Evolutionary conservation across 1,139 yeast genomes (phyloP), one percentile per base, ranked within the genome.

Genomic region (Nematodospora anomalae): DNA sequence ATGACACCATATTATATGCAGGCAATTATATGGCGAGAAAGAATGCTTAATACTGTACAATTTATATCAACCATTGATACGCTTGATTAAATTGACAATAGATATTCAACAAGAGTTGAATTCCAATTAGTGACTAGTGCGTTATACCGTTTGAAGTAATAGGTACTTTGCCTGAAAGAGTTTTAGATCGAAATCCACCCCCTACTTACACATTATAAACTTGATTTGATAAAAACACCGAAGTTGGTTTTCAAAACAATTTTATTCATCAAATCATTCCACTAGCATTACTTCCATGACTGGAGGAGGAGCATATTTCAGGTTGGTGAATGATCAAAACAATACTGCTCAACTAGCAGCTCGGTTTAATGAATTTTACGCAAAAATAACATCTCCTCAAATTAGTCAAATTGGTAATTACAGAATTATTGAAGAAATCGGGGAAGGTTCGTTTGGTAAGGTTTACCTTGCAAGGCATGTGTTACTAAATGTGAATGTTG

Each of bases 381-480:
- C 73, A 30, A 74, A 76, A 41, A 75, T 80, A 39, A 71, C 79
- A 1, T 65, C 76, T 16, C 60, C 73, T 10, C 75, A 72, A 32
- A 59, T 80, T 30, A 66, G 66, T 33, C 83, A 79, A 40, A 80
- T 90, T 11, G 97, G 97, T 0, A 85, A 83, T 58, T 90, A 90
- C 54, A 67, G 71, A 38, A 78, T 90, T 9, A 55, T 79, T 8
- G 70, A 79, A 42, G 87, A 80, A 42, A 80, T 90, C 14, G 97
- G 96, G 2, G 89, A 86, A 52, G 96, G 96, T 1, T 79, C 95
- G 9, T 92, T 89, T 68, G 97, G 97, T 6, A 86, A 85, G 52
- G 96, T 89, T 1, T 92, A 84, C 54, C 64, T 90, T 29, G 97
- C 96, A 1, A 67, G 68, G 22, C 97, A 92, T 55, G 74, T 74